phyloP scores from a whole-genome alignment of 768 basidiomycete genomes.

The Suillus discolor region DNA sequence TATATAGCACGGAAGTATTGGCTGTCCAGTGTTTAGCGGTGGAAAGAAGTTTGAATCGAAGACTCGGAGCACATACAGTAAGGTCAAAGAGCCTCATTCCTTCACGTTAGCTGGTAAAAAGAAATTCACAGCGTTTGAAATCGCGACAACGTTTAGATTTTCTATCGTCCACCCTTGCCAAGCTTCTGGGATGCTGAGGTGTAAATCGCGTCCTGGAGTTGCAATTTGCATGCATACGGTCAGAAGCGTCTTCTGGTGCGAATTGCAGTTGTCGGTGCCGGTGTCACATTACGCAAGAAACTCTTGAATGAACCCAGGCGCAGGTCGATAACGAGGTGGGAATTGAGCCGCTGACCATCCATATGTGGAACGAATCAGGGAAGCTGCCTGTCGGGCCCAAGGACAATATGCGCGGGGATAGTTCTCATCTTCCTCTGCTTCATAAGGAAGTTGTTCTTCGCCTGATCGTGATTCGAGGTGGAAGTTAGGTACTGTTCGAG shows the following conservation, averaged over 20 bases:
- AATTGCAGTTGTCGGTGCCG: not conserved
- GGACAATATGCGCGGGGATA: slow-evolving; percentile 34
- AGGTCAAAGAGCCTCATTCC: slow-evolving; percentile 6
- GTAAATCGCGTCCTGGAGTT: not conserved
- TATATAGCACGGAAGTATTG: not conserved
- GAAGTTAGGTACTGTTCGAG: slow-evolving; percentile 22
- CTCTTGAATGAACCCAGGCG: slow-evolving; percentile 12
- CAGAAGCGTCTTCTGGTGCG: not conserved
- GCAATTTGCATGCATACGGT: not conserved
- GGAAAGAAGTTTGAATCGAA: not conserved
- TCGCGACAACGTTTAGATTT: slow-evolving; percentile 27
- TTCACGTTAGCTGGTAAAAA: slow-evolving; percentile 3
- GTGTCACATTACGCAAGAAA: not conserved
- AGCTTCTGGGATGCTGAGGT: not conserved
- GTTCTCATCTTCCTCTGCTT: slow-evolving; percentile 36
- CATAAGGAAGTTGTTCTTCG: slow-evolving; percentile 34
- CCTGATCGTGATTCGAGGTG: slow-evolving; percentile 27
- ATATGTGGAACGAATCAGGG: slow-evolving; percentile 31
- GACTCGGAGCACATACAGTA: not conserved
- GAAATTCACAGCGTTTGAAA: slow-evolving; percentile 9
- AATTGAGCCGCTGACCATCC: slow-evolving; percentile 31
- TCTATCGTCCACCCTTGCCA: slow-evolving; percentile 22
- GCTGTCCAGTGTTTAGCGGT: not conserved
- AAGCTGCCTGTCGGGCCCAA: slow-evolving; percentile 31
- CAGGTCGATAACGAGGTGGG: slow-evolving; percentile 34